These are phyloP conservation scores for Potentilla sterilis DNA, from an alignment of 306 rosid genomes.

Conservation along the genomic window DNA sequence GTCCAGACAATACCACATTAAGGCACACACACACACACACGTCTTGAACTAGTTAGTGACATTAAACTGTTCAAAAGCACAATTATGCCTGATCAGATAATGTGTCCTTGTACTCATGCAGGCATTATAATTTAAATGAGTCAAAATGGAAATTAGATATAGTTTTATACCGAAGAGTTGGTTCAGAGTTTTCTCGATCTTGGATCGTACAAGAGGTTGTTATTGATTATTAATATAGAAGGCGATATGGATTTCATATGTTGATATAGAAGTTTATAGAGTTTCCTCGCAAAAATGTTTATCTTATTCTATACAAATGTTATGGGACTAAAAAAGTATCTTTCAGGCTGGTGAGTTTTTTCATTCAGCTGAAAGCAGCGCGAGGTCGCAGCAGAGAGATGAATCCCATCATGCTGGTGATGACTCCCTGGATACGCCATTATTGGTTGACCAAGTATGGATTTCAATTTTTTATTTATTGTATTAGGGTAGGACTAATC, in stretches of 20 bases:
- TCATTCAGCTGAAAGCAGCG: slow-evolving; percentile 56
- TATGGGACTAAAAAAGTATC: slow-evolving; percentile 18
- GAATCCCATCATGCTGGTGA: slow-evolving; percentile 48
- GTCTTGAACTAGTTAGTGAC: background rate
- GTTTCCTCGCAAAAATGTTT: slow-evolving; percentile 1
- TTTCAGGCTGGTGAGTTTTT: slow-evolving; percentile 82
- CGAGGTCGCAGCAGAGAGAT: slow-evolving; percentile 67
- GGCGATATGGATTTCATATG: background rate
- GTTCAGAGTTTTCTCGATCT: slow-evolving; percentile 7
- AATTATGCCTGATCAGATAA: background rate
- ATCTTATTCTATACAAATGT: slow-evolving; percentile 7
- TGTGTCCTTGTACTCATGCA: background rate
- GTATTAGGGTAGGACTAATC: background rate
- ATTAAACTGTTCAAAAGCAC: background rate
- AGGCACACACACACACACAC: background rate
- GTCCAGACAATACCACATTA: background rate
- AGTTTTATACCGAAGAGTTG: background rate
- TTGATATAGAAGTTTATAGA: background rate
- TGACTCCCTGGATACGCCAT: slow-evolving; percentile 62
- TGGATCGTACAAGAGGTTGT: background rate
- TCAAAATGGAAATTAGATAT: background rate
- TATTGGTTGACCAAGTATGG: slow-evolving; percentile 76
- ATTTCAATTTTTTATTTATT: slow-evolving; percentile 18
- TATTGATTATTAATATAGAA: background rate
- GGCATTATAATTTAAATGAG: background rate